Base-by-base conservation (phyloP, 768 basidiomycete species). In the Pulveroboletus sp. region DNA sequence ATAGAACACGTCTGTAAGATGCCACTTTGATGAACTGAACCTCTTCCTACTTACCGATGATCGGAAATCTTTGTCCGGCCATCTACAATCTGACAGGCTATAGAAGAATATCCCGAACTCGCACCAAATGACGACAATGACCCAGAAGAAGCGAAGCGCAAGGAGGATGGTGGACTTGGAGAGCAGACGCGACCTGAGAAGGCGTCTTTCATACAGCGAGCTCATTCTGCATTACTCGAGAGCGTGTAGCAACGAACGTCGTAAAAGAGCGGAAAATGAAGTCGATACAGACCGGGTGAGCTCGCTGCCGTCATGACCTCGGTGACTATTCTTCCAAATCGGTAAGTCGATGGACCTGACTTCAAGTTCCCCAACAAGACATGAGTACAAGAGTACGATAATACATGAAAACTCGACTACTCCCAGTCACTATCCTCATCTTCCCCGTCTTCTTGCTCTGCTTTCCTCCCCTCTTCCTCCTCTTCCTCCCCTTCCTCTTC, bases 91-190 rank as follows among this genome's bases (percentile, higher is more conserved):
- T 11, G 74, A 75, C n/a, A 83, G 56, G 56, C 73, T 77, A 74
- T 77, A 81, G 54, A 76, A 77, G 63, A 80, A 86, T 16, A 71
- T 63, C 10, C 80, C 81, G 26, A 79, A 58, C 56, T 90, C 88
- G 45, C 78, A 85, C 79, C 82, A 84, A 20, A 86, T 68, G 41
- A 89, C 69, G 12, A 79, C 49, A 2, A 81, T 58, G 38, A 85
- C 65, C 80, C 82, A 83, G 38, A 76, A 49, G 24, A 78, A 54
- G 14, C 77, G 75, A 34, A 80, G 68, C n/a, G 66, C 64, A 54
- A 77, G 74, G 37, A 75, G 66, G 20, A 70, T 50, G 32, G 72
- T 49, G 5, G 64, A 50, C 31, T 63, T 73, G 32, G 62, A 57
- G 44, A 58, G 41, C 2, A 66, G 50, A 50, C 55, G 63, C 50